Evolutionary conservation across 495 filamentous ascomycete species (phyloP).

Genomic region (Podospora pseudocomata): DNA sequence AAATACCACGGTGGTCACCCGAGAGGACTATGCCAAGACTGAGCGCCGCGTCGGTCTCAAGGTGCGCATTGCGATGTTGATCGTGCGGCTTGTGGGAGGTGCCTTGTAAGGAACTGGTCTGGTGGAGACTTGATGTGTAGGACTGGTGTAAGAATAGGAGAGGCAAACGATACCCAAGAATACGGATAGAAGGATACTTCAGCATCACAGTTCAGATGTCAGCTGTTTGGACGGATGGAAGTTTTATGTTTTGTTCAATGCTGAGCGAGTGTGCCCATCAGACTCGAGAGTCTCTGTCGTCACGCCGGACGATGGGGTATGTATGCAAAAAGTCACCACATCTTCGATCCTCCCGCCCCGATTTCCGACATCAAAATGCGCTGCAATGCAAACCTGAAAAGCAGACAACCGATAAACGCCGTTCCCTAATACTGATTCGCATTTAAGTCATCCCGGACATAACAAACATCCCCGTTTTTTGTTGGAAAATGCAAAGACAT

Average conservation of each 20-base stretch:
- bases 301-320: background rate
- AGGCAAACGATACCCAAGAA: background rate
- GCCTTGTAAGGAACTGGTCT: conserved; percentile 47
- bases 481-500: background rate
- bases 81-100: conserved; percentile 69
- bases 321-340: background rate
- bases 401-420: background rate
- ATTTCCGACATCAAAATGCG: background rate
- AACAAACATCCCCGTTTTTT: background rate
- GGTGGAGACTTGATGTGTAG: background rate
- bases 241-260: background rate
- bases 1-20: conserved; percentile 58
- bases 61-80: conserved; percentile 88
- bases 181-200: background rate
- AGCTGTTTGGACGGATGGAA: background rate
- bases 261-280: background rate
- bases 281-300: background rate
- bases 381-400: background rate
- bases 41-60: conserved; percentile 82
- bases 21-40: conserved; percentile 70
- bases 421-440: background rate
- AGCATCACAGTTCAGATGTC: background rate
- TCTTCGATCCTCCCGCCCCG: background rate
- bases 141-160: background rate
- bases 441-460: background rate